phyloP scores from a whole-genome alignment of 306 rosid species.

The Lotus japonicus region DNA sequence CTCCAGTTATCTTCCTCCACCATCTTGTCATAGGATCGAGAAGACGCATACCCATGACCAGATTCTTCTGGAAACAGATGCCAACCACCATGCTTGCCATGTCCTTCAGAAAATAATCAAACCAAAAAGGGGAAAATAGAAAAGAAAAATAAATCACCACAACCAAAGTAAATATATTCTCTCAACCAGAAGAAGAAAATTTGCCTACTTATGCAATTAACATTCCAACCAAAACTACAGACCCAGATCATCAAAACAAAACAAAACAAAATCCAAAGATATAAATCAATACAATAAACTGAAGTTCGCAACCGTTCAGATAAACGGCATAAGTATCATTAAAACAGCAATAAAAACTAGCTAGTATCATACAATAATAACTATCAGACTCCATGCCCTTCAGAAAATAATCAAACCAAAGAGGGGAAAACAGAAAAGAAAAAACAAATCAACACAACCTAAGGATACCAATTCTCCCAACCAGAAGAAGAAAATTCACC shows the following conservation, averaged over 20 bases:
- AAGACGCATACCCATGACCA: conserved; percentile 58
- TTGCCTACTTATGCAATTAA: background rate
- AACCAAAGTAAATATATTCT: conserved; percentile 24
- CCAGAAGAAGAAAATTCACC: background rate
- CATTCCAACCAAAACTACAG: background rate
- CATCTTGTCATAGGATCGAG: conserved; percentile 69
- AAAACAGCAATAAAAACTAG: background rate
- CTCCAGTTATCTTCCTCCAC: conserved; percentile 54
- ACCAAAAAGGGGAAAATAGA: conserved; percentile 16
- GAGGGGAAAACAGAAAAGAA: background rate
- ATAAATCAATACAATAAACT: background rate
- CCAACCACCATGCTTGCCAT: conserved; percentile 91
- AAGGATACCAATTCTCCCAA: conserved; percentile 13
- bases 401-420: conserved; percentile 41
- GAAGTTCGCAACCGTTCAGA: background rate
- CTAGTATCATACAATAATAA: background rate
- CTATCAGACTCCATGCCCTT: conserved; percentile 82
- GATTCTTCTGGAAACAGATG: conserved; percentile 75
- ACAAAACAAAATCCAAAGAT: background rate
- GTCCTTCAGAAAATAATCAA: conserved; percentile 66
- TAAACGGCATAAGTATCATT: background rate
- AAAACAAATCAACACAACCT: conserved; percentile 34
- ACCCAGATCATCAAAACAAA: conserved; percentile 31
- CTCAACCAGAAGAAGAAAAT: background rate
- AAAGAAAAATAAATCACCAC: conserved; percentile 32